Conservation (phyloP, 2,329 filamentous ascomycete species). For the Colletotrichum simmondsii region DNA sequence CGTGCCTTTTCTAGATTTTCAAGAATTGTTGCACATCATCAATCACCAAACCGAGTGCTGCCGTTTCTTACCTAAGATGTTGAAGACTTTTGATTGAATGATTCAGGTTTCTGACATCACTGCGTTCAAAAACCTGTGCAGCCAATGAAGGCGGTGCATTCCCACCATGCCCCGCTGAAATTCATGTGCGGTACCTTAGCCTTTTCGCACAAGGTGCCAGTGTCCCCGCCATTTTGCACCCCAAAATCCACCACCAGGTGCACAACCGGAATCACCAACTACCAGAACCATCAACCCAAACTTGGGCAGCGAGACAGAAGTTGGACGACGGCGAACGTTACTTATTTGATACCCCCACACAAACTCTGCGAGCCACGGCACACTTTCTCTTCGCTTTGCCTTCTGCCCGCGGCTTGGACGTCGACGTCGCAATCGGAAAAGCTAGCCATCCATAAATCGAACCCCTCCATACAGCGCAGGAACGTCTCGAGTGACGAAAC, state of each 20-base stretch:
- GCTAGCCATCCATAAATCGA: neutral
- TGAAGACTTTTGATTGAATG: neutral
- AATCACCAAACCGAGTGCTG: neutral
- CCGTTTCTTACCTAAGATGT: neutral
- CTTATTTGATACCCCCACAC: neutral
- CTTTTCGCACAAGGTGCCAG: constrained; percentile 11
- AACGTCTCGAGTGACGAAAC: constrained; percentile 20
- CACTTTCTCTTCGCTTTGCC: neutral
- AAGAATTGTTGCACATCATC: neutral
- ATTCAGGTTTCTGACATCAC: constrained; percentile 20
- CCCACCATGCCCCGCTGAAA: constrained; percentile 41
- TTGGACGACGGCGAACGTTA: neutral
- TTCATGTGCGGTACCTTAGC: constrained; percentile 46
- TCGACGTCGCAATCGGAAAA: neutral
- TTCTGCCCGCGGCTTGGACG: neutral
- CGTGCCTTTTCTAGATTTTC: neutral
- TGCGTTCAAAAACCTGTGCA: neutral
- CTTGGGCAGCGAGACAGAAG: neutral
- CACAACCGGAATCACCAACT: constrained; percentile 5
- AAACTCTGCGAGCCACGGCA: neutral
- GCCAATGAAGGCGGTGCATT: neutral
- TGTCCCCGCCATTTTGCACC: constrained; percentile 31
- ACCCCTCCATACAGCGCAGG: neutral
- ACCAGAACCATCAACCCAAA: neutral
- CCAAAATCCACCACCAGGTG: constrained; percentile 13